These are phyloP conservation scores for Hypoxylon fuscum DNA, from an alignment of 495 filamentous ascomycete genomes.

Conservation along the genomic window DNA sequence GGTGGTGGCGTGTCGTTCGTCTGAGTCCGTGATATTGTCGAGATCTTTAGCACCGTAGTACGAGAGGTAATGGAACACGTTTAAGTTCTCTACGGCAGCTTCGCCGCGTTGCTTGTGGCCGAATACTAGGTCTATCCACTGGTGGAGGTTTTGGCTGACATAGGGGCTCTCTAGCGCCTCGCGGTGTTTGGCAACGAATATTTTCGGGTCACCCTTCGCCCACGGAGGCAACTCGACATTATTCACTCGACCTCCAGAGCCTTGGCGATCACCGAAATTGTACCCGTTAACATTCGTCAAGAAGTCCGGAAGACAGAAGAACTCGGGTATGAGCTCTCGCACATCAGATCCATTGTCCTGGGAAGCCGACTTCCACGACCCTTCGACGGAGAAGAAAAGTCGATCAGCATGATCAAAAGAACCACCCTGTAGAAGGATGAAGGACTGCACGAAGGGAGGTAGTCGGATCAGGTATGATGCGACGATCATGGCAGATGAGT, in stretches of 20 bases:
- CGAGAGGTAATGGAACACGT: slow-evolving; percentile 94
- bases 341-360: slow-evolving; percentile 92
- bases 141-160: slow-evolving; percentile 87
- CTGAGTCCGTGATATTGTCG: slow-evolving; percentile 87
- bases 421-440: slow-evolving; percentile 96
- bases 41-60: slow-evolving; percentile 94
- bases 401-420: slow-evolving; percentile 95
- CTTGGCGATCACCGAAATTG: slow-evolving; percentile 89
- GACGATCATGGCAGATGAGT: slow-evolving; percentile 99
- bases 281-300: slow-evolving; percentile 90
- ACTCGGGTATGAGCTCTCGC: slow-evolving; percentile 92
- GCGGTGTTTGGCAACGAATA: slow-evolving; percentile 93
- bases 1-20: slow-evolving; percentile 85
- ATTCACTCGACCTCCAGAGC: slow-evolving; percentile 78
- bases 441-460: slow-evolving; percentile 95
- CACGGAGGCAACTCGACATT: slow-evolving; percentile 88
- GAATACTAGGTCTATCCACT: slow-evolving; percentile 97
- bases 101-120: slow-evolving; percentile 95
- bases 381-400: slow-evolving; percentile 91
- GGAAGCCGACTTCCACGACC: slow-evolving; percentile 91
- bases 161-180: slow-evolving; percentile 95
- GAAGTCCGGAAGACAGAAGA: slow-evolving; percentile 96
- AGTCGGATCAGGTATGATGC: slow-evolving; percentile 94
- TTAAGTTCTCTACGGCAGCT: slow-evolving; percentile 87
- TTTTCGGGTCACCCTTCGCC: slow-evolving; percentile 96